Conservation (phyloP, 768 basidiomycete species). For the Phaeotremella fagi region DNA sequence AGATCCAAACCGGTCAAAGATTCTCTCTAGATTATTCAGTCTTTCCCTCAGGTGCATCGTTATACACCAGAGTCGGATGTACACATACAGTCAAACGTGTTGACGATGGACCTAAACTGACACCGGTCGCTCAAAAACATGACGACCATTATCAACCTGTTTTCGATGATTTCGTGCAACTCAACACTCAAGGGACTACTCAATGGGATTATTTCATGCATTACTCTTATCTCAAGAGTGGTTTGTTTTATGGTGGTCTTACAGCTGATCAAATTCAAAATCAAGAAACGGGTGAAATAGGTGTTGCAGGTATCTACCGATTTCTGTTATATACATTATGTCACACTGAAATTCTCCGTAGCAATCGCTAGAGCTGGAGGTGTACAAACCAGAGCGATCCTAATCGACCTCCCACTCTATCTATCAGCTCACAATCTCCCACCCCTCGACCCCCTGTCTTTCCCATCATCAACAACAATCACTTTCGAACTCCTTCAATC, state of each 20-base stretch:
- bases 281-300: constrained; percentile 9
- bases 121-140: not conserved
- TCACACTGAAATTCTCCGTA: not conserved
- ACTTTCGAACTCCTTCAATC: not conserved
- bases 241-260: constrained; percentile 11
- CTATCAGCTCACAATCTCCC: not conserved
- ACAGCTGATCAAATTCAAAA: constrained; percentile 7
- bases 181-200: constrained; percentile 11
- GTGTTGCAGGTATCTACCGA: constrained; percentile 6
- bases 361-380: constrained; percentile 8
- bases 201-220: constrained; percentile 16
- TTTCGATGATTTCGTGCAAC: constrained; percentile 10
- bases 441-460: not conserved
- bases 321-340: not conserved
- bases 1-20: constrained; percentile 6
- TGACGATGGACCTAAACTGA: not conserved
- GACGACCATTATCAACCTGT: constrained; percentile 3
- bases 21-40: constrained; percentile 12
- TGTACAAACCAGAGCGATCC: constrained; percentile 6
- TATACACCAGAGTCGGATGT: not conserved
- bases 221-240: constrained; percentile 4
- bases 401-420: constrained; percentile 9
- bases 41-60: constrained; percentile 3
- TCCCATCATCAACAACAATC: constrained; percentile 1
- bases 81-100: not conserved